phyloP scores from a whole-genome alignment of 257 asterid genomes.

The Eustoma russellianum region DNA sequence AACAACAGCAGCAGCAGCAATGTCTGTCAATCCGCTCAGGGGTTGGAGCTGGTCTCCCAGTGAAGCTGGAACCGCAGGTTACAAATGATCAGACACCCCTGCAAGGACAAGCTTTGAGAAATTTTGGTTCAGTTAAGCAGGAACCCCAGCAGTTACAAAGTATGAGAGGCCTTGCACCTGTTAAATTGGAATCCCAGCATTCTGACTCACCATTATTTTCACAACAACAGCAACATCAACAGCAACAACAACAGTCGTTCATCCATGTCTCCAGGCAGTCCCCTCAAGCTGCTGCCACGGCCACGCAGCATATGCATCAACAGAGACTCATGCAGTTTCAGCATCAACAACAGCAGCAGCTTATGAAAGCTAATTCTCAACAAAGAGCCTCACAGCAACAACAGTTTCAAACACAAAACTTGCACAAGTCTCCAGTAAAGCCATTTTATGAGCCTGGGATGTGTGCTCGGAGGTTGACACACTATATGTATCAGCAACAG shows the following conservation, averaged over 20 bases:
- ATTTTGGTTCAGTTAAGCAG: conserved; percentile 50
- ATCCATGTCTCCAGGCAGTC: conserved; percentile 27
- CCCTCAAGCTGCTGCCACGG: conserved; percentile 67
- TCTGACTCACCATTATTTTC: conserved; percentile 62
- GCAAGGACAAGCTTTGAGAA: conserved; percentile 56
- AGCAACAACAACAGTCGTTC: conserved; percentile 26
- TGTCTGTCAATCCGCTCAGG: conserved; percentile 62
- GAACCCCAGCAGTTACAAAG: conserved; percentile 63
- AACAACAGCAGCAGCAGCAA: conserved; percentile 47
- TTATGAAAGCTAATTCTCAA: conserved; percentile 67
- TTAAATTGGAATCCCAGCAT: conserved; percentile 72
- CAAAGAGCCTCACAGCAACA: conserved; percentile 58
- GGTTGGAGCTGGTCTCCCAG: conserved; percentile 48
- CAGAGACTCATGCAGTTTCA: conserved; percentile 77
- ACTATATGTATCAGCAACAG: conserved; percentile 95
- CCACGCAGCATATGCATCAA: conserved; percentile 69
- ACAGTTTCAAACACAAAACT: conserved; percentile 60
- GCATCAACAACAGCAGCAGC: conserved; percentile 82
- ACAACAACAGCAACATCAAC: conserved; percentile 56
- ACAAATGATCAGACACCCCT: conserved; percentile 52
- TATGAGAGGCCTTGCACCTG: conserved; percentile 54
- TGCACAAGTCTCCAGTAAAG: conserved; percentile 55
- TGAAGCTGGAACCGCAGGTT: conserved; percentile 62
- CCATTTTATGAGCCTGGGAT: conserved; percentile 93
- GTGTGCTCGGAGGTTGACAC: conserved; percentile 91